phyloP scores from a whole-genome alignment of 2,329 filamentous ascomycete species.

The Pleomassaria siparia region DNA sequence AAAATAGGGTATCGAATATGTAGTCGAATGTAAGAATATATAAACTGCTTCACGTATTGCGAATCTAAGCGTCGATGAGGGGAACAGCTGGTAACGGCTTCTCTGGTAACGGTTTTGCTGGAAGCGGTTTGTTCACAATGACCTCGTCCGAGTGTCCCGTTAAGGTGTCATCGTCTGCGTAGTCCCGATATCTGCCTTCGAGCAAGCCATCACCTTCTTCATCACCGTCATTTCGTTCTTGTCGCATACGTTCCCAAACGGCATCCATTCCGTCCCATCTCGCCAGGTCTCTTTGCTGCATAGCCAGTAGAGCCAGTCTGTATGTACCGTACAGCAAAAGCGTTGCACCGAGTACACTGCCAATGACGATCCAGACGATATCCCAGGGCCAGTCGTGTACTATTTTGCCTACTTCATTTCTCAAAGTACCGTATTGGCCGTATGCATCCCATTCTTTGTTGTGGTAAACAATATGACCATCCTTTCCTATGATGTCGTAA shows the following conservation, averaged over 20 bases:
- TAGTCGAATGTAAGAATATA: background rate
- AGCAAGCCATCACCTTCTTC: conserved; percentile 32
- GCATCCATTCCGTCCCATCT: conserved; percentile 38
- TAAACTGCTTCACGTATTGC: background rate
- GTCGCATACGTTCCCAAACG: conserved; percentile 33
- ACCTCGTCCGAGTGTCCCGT: conserved; percentile 13
- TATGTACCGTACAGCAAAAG: conserved; percentile 18
- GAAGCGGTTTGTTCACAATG: conserved; percentile 19
- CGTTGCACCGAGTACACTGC: conserved; percentile 14
- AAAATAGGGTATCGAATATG: background rate
- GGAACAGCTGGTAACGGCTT: conserved; percentile 38
- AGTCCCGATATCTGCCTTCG: conserved; percentile 25
- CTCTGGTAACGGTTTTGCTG: conserved; percentile 37
- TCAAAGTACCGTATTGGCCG: conserved; percentile 34
- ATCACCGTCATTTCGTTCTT: conserved; percentile 14
- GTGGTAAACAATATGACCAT: conserved; percentile 31
- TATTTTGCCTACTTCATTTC: conserved; percentile 26
- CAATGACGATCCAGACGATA: conserved; percentile 24
- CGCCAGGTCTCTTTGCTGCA: conserved; percentile 30
- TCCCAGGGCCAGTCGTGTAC: conserved; percentile 29
- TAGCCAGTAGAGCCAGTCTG: conserved; percentile 20
- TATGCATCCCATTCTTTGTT: conserved; percentile 32
- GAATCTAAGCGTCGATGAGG: conserved; percentile 11
- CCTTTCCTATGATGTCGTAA: conserved; percentile 23
- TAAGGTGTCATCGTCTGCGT: conserved; percentile 11